These are phyloP conservation scores for Alectoria sarmentosa DNA, from an alignment of 495 filamentous ascomycete species.

Conservation along the genomic window DNA sequence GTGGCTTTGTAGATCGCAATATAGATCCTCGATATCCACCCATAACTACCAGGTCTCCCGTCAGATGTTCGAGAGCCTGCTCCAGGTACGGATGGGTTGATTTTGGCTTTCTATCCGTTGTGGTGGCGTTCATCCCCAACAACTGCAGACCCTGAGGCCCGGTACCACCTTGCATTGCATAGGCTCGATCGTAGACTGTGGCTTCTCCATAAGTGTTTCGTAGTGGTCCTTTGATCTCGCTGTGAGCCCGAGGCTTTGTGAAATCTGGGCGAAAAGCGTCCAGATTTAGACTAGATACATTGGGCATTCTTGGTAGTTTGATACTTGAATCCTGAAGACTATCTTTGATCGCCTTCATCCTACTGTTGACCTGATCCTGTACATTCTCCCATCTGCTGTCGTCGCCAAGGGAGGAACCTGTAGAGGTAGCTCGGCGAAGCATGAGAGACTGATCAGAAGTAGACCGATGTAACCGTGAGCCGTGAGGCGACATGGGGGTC, in stretches of 20 bases:
- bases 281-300: conserved; percentile 47
- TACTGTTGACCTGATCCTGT: conserved; percentile 71
- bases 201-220: conserved; percentile 10
- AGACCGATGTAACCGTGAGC: conserved; percentile 46
- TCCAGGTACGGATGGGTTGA: conserved; percentile 47
- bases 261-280: conserved; percentile 37
- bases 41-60: conserved; percentile 80
- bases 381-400: conserved; percentile 78
- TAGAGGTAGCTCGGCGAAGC: conserved; percentile 51
- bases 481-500: conserved; percentile 26
- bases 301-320: conserved; percentile 57
- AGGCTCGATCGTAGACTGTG: neutral
- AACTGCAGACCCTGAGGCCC: neutral
- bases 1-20: conserved; percentile 74
- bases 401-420: conserved; percentile 77
- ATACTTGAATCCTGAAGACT: conserved; percentile 74
- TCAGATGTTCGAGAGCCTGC: conserved; percentile 59
- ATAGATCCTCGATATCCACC: conserved; percentile 90
- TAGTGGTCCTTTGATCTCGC: conserved; percentile 17
- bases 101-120: conserved; percentile 24
- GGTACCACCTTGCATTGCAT: too few species aligned
- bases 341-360: conserved; percentile 87
- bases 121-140: neutral
- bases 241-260: conserved; percentile 27
- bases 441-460: conserved; percentile 74